Conservation (phyloP, 768 basidiomycete genomes). For the Pleurotus eryngii region DNA sequence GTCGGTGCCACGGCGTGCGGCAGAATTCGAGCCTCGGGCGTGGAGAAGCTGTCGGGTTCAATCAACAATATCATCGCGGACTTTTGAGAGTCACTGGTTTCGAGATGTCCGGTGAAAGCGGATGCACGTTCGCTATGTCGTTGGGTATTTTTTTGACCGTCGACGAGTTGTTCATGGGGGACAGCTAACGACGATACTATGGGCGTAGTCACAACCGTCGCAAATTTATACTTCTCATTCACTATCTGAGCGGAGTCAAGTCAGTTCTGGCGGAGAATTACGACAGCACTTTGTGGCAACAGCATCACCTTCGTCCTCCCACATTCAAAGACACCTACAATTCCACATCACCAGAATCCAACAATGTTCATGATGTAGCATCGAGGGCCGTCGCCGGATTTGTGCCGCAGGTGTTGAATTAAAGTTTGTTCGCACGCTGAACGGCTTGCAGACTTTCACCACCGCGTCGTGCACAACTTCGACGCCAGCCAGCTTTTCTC, state of each 20-base stretch:
- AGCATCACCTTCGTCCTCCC: neutral
- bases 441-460: neutral
- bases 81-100: too few species aligned
- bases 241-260: neutral
- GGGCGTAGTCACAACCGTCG: too few species aligned
- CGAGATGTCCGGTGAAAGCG: too few species aligned
- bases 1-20: too few species aligned
- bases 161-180: too few species aligned
- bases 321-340: neutral
- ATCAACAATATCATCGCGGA: too few species aligned
- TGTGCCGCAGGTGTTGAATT: neutral
- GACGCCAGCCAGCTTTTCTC: neutral
- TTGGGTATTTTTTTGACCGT: too few species aligned
- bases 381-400: neutral
- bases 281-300: neutral
- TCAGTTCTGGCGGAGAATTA: neutral
- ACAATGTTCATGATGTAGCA: neutral
- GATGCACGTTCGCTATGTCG: too few species aligned
- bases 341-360: neutral
- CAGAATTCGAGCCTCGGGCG: too few species aligned
- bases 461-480: neutral
- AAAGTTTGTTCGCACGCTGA: neutral
- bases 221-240: too few species aligned
- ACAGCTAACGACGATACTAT: too few species aligned
- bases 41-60: too few species aligned